Evolutionary conservation across 2,329 filamentous ascomycete genomes (phyloP), one percentile per base, ranked within the genome.

Genomic region (Alternaria sp.): DNA sequence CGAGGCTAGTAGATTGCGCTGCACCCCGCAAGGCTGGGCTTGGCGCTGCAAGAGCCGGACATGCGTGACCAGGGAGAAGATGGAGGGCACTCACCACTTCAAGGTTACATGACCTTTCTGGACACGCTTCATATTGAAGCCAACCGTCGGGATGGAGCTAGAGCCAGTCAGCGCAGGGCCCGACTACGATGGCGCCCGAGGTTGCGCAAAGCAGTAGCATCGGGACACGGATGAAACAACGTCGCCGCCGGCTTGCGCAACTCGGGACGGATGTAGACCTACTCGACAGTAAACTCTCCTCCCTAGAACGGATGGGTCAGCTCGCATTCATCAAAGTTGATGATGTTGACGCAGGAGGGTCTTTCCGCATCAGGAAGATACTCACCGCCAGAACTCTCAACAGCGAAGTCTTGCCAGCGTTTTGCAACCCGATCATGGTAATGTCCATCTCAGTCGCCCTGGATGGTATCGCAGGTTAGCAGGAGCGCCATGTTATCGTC

Each of bases 371-470:
- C 65, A 67, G 73, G 75, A 71, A 71, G 71, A 64, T 63, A 83
- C 95, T 88, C 90, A 99, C 96, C 85, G 95, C 94, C 74, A 99
- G 87, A 75, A 98, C 95, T 74, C 94, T 89, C 80, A 99, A 86
- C 77, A 99, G 83, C 66, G 95, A 98, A 43, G 96, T 98, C 85
- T 99, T 99, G 77, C 96, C 96, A 63, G 96, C 96, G 84, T 98
- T 98, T 80, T 99, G 96, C 78, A 99, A 85, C 23, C 96, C 96
- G 80, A 99, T 95, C 91, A 99, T 97, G 73, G 96, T 98, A 79
- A 99, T 95, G 83, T 99, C 96, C 94, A 99, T 97, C 85, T 99
- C 96, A 71, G 94, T 97, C 72, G 95, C 93, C 96, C 95, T 97
- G 66, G 26, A 70, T 56, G 66, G 61, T 57, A 64, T 61, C 54